These are phyloP conservation scores for Comarum palustre DNA, from an alignment of 306 rosid species.

Conservation along the genomic window DNA sequence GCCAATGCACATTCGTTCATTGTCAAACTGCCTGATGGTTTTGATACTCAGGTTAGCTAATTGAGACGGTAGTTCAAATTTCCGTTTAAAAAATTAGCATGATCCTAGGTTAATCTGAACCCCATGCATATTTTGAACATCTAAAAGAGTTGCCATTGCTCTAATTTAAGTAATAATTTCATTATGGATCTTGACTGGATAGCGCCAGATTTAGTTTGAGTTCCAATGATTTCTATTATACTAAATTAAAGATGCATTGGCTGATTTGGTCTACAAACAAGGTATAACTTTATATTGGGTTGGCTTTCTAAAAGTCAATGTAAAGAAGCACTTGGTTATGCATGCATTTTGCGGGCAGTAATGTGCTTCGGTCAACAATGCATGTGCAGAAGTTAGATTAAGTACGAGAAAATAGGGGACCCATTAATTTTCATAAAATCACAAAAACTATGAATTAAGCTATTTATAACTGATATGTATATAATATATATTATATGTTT, in stretches of 20 bases:
- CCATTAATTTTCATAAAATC: not conserved
- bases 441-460: not conserved
- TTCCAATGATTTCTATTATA: conserved; percentile 16
- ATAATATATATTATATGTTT: not conserved
- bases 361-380: conserved; percentile 72
- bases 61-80: not conserved
- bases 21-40: conserved; percentile 85
- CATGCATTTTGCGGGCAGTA: conserved; percentile 48
- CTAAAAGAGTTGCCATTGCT: not conserved
- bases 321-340: conserved; percentile 46
- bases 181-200: conserved; percentile 45
- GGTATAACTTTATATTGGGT: conserved; percentile 27
- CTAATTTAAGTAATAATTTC: conserved; percentile 25
- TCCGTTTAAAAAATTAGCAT: not conserved
- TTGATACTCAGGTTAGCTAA: conserved; percentile 81
- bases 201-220: conserved; percentile 22
- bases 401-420: not conserved
- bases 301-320: conserved; percentile 42
- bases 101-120: not conserved
- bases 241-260: conserved; percentile 19
- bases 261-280: conserved; percentile 54
- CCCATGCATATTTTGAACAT: not conserved
- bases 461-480: no score
- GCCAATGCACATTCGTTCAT: conserved; percentile 97
- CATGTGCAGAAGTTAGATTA: conserved; percentile 50